A percentile compares a stretch with the other conserved stretches of the same genome.
Evolutionary conservation across 352 stramenopile genomes (phyloP).

Genomic region (Blastocystis sp.): DNA sequence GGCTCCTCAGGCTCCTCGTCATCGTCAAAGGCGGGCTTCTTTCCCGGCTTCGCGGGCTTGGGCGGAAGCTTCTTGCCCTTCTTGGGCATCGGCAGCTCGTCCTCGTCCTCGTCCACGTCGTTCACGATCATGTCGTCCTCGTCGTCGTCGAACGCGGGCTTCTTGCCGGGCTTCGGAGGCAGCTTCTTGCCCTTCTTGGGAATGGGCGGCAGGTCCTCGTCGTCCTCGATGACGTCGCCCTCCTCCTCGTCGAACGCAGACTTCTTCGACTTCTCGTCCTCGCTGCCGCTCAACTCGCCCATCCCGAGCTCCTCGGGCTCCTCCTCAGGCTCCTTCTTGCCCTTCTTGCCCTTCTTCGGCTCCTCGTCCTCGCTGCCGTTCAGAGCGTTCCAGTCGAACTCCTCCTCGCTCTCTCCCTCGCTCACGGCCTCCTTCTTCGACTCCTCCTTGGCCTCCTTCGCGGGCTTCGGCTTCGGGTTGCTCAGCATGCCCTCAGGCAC

Average conservation of each 20-base stretch:
- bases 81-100: background rate
- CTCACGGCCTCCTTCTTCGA: background rate
- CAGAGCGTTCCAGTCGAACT: constrained; percentile 22
- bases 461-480: background rate
- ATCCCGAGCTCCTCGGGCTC: too few relatives aligned
- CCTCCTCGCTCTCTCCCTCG: background rate
- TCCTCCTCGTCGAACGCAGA: background rate
- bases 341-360: background rate
- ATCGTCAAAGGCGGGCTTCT: background rate
- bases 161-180: constrained; percentile 19
- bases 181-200: constrained; percentile 51
- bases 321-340: background rate
- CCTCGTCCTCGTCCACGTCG: background rate
- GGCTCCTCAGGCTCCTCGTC: background rate
- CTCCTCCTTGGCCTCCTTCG: background rate
- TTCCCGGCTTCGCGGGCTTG: background rate
- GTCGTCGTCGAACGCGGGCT: background rate
- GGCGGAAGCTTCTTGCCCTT: constrained; percentile 39
- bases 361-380: constrained; percentile 10
- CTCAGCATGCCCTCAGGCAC: background rate
- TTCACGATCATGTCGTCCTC: constrained; percentile 1
- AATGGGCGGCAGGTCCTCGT: background rate
- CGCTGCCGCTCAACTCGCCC: background rate
- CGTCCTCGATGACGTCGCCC: background rate
- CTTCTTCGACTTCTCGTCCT: constrained; percentile 20